phyloP scores from a whole-genome alignment of 2,329 filamentous ascomycete species.

The Stagonosporopsis chrysanthemi region DNA sequence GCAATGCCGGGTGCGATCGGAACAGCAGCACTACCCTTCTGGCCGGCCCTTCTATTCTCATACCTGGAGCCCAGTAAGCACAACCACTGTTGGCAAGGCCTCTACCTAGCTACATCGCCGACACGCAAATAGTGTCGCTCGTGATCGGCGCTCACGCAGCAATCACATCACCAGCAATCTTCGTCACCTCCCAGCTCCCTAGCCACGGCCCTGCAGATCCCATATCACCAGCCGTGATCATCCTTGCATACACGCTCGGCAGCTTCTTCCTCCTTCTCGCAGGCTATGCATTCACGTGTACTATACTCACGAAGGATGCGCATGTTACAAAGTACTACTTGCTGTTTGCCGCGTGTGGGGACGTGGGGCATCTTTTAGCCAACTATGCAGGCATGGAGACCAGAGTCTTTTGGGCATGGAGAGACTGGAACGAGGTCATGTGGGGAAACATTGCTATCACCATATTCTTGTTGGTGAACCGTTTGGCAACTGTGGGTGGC shows the following conservation, averaged over 20 bases:
- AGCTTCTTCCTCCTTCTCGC: conserved; percentile 37
- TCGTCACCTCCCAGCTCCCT: conserved; percentile 32
- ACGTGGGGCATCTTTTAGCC: conserved; percentile 37
- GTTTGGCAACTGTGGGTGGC: conserved; percentile 30
- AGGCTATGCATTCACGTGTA: conserved; percentile 32
- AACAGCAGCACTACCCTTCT: conserved; percentile 30
- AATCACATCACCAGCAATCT: conserved; percentile 20
- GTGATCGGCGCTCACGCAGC: conserved; percentile 30
- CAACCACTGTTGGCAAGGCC: neutral
- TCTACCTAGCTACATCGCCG: neutral
- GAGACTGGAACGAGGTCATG: conserved; percentile 34
- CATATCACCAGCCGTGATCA: conserved; percentile 16
- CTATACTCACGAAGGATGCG: conserved; percentile 33
- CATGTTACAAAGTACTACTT: conserved; percentile 36
- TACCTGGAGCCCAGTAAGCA: conserved; percentile 39
- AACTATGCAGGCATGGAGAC: conserved; percentile 34
- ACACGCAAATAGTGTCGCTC: conserved; percentile 6
- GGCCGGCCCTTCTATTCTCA: conserved; percentile 38
- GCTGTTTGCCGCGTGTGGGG: conserved; percentile 25
- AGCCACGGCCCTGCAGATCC: conserved; percentile 8
- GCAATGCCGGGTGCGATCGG: conserved; percentile 23
- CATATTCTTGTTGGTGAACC: conserved; percentile 34
- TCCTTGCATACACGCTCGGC: conserved; percentile 33
- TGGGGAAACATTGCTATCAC: conserved; percentile 38
- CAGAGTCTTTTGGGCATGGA: conserved; percentile 34